Evolutionary conservation across 352 stramenopile species (phyloP), one percentile per base, ranked within the genome.

Genomic region (Phytophthora lateralis): DNA sequence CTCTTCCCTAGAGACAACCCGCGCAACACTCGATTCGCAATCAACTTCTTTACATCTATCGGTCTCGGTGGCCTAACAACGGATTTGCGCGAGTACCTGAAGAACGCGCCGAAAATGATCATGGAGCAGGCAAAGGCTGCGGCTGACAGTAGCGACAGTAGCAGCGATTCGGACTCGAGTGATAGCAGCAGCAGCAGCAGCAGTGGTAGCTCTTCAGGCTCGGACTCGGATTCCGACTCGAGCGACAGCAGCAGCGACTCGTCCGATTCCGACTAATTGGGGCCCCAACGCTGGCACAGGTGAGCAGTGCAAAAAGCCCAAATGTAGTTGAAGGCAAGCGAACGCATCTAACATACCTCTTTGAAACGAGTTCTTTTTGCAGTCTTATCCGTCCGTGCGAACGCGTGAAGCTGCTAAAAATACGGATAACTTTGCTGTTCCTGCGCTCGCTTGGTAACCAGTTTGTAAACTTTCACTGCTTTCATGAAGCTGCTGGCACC

Each of bases 41-140:
- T 99, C 83, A 99, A 99, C 63, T 99, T 99, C 72, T 99, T 99
- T 81, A 99, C 98, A 34, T 97, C 88, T 7, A 99, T 99, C 55
- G 97, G 97, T 65, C 82, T 99, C 15, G 98, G 97, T 26, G 97
- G 96, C 2, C 82, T 99, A 18, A 99, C 98, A 5, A 98, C 98
- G 47, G 92, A 93, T 12, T 82, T 99, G 53, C 90, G 97, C 30
- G 90, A 98, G 62, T 97, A 97, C 74, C 76, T 99, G 12, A 98
- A 98, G 84, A 98, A 98, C 66, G 94, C 95, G 21, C 96, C 96
- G 2, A 98, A 98, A 68, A 78, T 98, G 41, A 97, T 98, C 71
- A 95, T 93, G 83, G 79, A 84, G 39, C 81, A 91, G 63, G 63
- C 63, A 20, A 82, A 85, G 45, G 62, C 76, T 34, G 51, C 27